phyloP scores from a whole-genome alignment of 2,329 filamentous ascomycete genomes.

The Zasmidium citrigriseum region DNA sequence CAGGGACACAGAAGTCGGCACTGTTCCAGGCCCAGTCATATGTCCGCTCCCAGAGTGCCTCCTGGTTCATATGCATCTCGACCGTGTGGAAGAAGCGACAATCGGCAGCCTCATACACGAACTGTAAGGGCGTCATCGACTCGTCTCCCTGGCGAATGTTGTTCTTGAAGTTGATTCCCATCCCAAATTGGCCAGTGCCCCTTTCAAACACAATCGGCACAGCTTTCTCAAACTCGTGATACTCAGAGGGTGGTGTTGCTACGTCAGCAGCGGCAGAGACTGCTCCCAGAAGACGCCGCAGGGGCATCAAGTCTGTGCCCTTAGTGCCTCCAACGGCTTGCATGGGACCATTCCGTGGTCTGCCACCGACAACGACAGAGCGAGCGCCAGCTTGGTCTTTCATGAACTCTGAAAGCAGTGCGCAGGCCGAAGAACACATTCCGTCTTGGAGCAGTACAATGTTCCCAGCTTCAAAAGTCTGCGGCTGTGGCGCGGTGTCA shows the following conservation, averaged over 20 bases:
- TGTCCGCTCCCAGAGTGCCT: conserved; percentile 39
- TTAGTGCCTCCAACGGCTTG: conserved; percentile 44
- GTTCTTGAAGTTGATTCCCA: conserved; percentile 40
- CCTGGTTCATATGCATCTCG: conserved; percentile 37
- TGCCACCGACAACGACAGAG: conserved; percentile 42
- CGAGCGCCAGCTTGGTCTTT: conserved; percentile 40
- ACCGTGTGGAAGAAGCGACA: conserved; percentile 43
- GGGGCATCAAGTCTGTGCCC: too few relatives aligned
- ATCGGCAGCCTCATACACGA: conserved; percentile 44
- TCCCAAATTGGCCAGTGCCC: too few relatives aligned
- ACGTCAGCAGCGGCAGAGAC: too few relatives aligned
- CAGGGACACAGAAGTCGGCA: conserved; percentile 18
- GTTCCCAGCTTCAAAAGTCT: conserved; percentile 40
- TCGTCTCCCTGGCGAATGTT: conserved; percentile 35
- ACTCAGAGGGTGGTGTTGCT: too few relatives aligned
- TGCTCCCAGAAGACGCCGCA: too few relatives aligned
- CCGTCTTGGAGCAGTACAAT: conserved; percentile 46
- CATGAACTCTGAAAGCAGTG: conserved; percentile 43
- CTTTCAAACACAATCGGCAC: too few relatives aligned
- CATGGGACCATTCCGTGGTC: conserved; percentile 41
- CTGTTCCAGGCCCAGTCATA: conserved; percentile 37
- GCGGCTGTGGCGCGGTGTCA: conserved; percentile 20
- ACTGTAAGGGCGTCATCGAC: conserved; percentile 39
- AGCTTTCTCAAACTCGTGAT: too few relatives aligned
- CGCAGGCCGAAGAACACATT: conserved; percentile 44